A percentile compares a stretch with the other conserved stretches of the same genome.
Conservation (phyloP, 768 basidiomycete species). For the Gymnopilus junonius region DNA sequence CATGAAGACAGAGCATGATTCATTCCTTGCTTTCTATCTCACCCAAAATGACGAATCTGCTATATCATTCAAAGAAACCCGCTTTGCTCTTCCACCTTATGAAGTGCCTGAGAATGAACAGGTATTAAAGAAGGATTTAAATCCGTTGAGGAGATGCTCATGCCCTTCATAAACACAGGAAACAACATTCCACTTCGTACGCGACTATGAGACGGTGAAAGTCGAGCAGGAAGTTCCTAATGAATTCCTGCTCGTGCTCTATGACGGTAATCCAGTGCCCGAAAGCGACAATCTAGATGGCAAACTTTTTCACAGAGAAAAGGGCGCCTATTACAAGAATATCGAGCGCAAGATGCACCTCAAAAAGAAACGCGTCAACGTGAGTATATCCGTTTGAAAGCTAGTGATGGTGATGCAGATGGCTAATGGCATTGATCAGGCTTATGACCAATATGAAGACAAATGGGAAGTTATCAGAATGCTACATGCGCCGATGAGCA, state of each 20-base stretch:
- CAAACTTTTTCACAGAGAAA: constrained; percentile 37
- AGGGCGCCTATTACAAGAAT: constrained; percentile 88
- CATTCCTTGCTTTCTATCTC: constrained; percentile 86
- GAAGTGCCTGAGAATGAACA: constrained; percentile 58
- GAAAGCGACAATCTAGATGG: constrained; percentile 36
- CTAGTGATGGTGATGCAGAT: neutral
- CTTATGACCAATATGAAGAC: constrained; percentile 73
- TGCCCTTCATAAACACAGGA: constrained; percentile 44
- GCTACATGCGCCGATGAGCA: constrained; percentile 69
- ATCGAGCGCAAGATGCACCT: constrained; percentile 88
- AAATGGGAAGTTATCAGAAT: constrained; percentile 85
- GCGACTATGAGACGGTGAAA: constrained; percentile 88
- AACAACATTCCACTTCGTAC: constrained; percentile 74
- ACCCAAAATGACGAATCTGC: constrained; percentile 78
- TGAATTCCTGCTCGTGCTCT: constrained; percentile 78
- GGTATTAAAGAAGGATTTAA: constrained; percentile 35
- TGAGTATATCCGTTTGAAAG: constrained; percentile 39
- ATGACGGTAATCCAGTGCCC: constrained; percentile 52
- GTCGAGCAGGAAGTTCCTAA: constrained; percentile 87
- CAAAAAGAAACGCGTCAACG: constrained; percentile 84
- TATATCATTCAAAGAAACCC: constrained; percentile 62
- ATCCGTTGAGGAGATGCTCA: neutral
- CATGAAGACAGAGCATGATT: constrained; percentile 88
- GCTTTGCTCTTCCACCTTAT: constrained; percentile 45
- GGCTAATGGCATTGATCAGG: constrained; percentile 37